Evolutionary conservation across 768 basidiomycete species (phyloP).

Genomic region (Serendipita sp.): DNA sequence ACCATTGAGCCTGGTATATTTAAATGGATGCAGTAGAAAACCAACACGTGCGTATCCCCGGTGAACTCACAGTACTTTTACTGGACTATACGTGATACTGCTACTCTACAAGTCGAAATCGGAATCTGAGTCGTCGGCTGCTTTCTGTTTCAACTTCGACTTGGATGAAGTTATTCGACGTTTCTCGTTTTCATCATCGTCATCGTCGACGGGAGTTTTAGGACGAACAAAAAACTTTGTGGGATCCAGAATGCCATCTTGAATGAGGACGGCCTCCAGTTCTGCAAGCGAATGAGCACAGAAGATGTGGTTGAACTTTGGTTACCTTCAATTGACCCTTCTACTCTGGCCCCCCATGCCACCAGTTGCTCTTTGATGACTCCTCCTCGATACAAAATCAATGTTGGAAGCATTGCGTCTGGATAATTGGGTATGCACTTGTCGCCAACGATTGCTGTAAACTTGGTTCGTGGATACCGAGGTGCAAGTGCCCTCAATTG

Average conservation of each 20-base stretch:
- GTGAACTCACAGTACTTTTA: no score
- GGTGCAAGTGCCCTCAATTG: slow-evolving; percentile 58
- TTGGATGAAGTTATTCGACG: neutral
- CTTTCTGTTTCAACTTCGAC: slow-evolving; percentile 10
- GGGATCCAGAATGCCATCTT: slow-evolving; percentile 53
- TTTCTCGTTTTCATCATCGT: slow-evolving; percentile 5
- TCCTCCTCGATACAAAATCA: slow-evolving; percentile 86
- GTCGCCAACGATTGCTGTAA: slow-evolving; percentile 86
- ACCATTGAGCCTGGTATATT: neutral
- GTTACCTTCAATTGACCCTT: slow-evolving; percentile 63
- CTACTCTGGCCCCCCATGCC: slow-evolving; percentile 66
- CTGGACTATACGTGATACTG: no score
- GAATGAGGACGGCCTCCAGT: slow-evolving; percentile 12
- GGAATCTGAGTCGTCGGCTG: slow-evolving; percentile 31
- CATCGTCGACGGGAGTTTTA: slow-evolving; percentile 23
- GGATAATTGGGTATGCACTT: slow-evolving; percentile 96
- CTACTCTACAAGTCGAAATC: slow-evolving; percentile 40
- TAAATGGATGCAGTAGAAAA: neutral
- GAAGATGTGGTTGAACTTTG: neutral
- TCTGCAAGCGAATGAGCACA: slow-evolving; percentile 4
- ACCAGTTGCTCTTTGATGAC: slow-evolving; percentile 74
- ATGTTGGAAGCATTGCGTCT: slow-evolving; percentile 76
- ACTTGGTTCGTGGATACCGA: slow-evolving; percentile 84
- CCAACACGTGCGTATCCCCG: no score
- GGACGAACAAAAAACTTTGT: slow-evolving; percentile 48